phyloP scores from a whole-genome alignment of 331 rosid species.

The Ulmus americana region DNA sequence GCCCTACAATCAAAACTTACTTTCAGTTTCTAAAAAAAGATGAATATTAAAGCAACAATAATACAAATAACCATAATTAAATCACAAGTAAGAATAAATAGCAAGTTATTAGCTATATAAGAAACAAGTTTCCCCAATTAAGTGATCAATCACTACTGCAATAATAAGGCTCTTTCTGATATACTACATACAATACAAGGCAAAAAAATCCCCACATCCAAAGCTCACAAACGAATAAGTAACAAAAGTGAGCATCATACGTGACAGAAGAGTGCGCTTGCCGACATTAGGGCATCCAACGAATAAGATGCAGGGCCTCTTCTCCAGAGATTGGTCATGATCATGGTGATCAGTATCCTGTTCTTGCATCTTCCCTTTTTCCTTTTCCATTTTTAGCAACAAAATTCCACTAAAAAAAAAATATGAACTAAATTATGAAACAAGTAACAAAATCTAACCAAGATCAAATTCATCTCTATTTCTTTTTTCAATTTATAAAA shows the following conservation, averaged over 20 bases:
- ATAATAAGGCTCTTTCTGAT: no score
- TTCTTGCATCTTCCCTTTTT: slow-evolving; percentile 1
- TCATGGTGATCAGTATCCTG: not conserved
- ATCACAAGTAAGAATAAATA: not conserved
- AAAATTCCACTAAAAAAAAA: no score
- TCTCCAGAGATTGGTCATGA: slow-evolving; percentile 31
- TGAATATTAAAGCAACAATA: not conserved
- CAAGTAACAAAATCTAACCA: no score
- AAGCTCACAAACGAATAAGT: not conserved
- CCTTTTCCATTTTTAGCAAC: not conserved
- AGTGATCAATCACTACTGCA: no score
- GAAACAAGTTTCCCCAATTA: not conserved
- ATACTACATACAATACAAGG: not conserved
- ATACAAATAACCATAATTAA: not conserved
- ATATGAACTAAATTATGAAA: no score
- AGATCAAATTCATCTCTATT: no score
- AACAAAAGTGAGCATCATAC: slow-evolving; percentile 29
- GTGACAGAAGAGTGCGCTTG: slow-evolving; percentile 74
- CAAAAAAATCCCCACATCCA: not conserved
- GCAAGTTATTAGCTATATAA: not conserved
- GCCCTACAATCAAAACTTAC: slow-evolving; percentile 38
- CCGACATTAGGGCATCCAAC: slow-evolving; percentile 74
- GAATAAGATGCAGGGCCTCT: slow-evolving; percentile 58
- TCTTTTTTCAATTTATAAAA: no score
- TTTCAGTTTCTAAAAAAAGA: not conserved